phyloP scores from a whole-genome alignment of 2,329 filamentous ascomycete species.

The Fonsecaea pugnacius region DNA sequence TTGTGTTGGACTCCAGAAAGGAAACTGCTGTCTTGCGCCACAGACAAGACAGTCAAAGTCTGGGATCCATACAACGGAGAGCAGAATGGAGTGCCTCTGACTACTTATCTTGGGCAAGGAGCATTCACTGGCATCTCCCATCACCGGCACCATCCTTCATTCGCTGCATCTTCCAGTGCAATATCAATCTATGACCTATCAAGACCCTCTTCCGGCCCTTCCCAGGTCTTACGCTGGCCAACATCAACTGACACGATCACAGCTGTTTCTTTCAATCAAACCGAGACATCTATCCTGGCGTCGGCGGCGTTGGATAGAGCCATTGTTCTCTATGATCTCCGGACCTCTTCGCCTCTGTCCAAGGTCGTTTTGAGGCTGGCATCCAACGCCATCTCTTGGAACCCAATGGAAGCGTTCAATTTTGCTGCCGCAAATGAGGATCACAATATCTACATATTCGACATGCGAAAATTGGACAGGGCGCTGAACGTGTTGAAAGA shows the following conservation, averaged over 20 bases:
- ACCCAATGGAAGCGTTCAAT: conserved; percentile 96
- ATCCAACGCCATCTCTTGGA: conserved; percentile 85
- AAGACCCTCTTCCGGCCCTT: conserved; percentile 73
- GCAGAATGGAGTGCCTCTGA: conserved; percentile 70
- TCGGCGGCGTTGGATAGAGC: conserved; percentile 84
- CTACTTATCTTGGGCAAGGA: conserved; percentile 80
- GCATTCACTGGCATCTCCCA: conserved; percentile 84
- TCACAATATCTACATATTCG: conserved; percentile 90
- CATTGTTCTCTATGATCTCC: conserved; percentile 87
- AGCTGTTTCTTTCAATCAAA: conserved; percentile 85
- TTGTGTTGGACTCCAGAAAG: conserved; percentile 85
- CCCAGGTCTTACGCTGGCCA: conserved; percentile 84
- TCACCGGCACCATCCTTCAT: conserved; percentile 76
- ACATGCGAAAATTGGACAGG: conserved; percentile 87
- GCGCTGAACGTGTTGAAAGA: conserved; percentile 89
- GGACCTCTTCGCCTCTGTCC: conserved; percentile 79
- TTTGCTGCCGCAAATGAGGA: conserved; percentile 93
- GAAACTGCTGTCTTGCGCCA: conserved; percentile 83
- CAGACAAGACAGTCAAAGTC: conserved; percentile 84
- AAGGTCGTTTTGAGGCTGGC: conserved; percentile 82
- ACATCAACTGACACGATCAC: conserved; percentile 89
- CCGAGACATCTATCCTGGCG: conserved; percentile 87
- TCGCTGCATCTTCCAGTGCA: conserved; percentile 74
- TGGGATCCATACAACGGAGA: conserved; percentile 84
- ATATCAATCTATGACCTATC: conserved; percentile 90